phyloP scores from a whole-genome alignment of 225 moss, liverwort and hornwort genomes.

The Sphagnum tenellum region DNA sequence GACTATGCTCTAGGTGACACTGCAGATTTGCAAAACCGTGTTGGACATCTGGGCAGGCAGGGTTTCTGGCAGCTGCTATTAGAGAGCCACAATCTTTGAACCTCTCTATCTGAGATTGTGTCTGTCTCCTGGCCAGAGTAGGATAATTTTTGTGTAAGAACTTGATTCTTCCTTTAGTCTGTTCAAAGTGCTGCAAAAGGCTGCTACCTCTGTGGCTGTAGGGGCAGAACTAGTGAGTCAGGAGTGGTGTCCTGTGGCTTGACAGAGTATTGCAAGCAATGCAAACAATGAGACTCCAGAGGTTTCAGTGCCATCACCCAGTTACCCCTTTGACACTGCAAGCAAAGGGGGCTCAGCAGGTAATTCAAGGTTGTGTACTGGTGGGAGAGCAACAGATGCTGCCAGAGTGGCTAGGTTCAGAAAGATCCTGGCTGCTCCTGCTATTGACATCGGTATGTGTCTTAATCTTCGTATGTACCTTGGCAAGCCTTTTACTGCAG shows the following conservation, averaged over 20 bases:
- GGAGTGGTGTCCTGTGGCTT: slow-evolving; percentile 5
- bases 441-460: slow-evolving; percentile 79
- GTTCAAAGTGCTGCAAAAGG: not conserved
- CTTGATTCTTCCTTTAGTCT: not conserved
- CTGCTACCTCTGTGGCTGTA: not conserved
- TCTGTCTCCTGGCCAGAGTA: not conserved
- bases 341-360: slow-evolving; percentile 74
- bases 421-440: slow-evolving; percentile 71
- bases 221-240: not conserved
- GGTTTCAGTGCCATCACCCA: slow-evolving; percentile 39
- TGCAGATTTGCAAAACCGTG: too few species aligned
- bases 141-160: not conserved
- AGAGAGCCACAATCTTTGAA: too few species aligned
- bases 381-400: slow-evolving; percentile 91
- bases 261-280: slow-evolving; percentile 66
- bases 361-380: slow-evolving; percentile 58
- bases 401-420: slow-evolving; percentile 96
- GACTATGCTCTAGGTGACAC: too few species aligned
- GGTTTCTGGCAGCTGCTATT: too few species aligned
- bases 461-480: slow-evolving; percentile 1
- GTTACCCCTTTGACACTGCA: slow-evolving; percentile 59
- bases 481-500: too few species aligned
- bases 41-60: too few species aligned
- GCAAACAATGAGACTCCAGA: slow-evolving; percentile 57
- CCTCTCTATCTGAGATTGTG: not conserved